Evolutionary conservation across 208 protist genomes (phyloP), one percentile per base, ranked within the genome.

Genomic region (Herpetomonas tarakana): DNA sequence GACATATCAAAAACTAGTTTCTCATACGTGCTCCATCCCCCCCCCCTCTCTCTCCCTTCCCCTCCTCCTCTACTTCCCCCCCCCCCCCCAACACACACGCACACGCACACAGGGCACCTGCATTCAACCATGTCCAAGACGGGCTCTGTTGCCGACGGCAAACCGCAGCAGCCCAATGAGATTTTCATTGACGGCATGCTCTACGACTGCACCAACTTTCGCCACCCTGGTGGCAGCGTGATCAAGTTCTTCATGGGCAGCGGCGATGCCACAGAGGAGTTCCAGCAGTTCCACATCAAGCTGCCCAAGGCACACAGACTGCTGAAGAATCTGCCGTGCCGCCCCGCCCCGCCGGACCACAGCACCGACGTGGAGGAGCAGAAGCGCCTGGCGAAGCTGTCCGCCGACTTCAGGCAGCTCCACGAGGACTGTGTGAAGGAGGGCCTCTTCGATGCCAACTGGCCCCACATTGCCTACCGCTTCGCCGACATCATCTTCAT

Each of bases 191-290:
- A 76, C 52, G 86, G 81, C 47, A 27, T 53, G 3, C 68, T 88
- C 22, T 92, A 92, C 60, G 86, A 92, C 59, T 81, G 77, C 65
- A 62, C 51, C 29, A 61, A 76, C 49, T 81, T 92, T 59, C 63
- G 68, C 12, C 86, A 88, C 51, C 82, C 86, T 0, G 86, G 86
- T 21, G 86, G 86, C 44, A 78, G 68, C 47, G 63, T 93, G 29
- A 68, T 86, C 54, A 76, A 68, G 52, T 91, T 80, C 66, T 83
- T 61, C 62, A 49, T 71, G 27, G 79, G 81, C 31, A 68, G 51
- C 45, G 77, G 78, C 14, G 86, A 92, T 52, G 86, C 86, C 3
- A 88, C 82, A 2, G 74, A 86, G 58, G 63, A 66, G 1, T 92
- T 76, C 56, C 52, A 80, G 41, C 45, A 92, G 71, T 87, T 87